A percentile compares a stretch with the other conserved stretches of the same genome.
phyloP scores from a whole-genome alignment of 2,329 filamentous ascomycete genomes.

The Mollisiaceae sp. region DNA sequence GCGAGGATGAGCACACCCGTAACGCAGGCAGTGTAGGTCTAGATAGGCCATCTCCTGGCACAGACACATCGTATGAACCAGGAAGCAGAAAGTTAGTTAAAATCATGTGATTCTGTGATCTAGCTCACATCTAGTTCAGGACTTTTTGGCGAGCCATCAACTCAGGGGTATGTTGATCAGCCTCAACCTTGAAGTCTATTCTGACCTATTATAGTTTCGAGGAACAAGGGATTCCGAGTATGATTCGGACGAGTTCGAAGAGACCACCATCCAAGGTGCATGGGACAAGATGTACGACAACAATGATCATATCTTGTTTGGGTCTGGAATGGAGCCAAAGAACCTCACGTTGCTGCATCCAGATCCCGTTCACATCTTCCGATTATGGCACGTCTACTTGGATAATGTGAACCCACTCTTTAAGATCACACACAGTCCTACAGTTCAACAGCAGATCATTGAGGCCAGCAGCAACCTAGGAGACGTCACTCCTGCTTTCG shows the following conservation, averaged over 20 bases:
- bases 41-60: constrained; percentile 5
- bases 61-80: constrained; percentile 1
- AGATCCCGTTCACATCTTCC: constrained; percentile 17
- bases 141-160: constrained; percentile 3
- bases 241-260: constrained; percentile 6
- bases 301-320: constrained; percentile 9
- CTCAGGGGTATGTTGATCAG: not conserved
- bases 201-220: constrained; percentile 6
- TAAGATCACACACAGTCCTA: constrained; percentile 72
- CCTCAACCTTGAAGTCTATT: not conserved
- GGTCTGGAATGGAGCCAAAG: constrained; percentile 5
- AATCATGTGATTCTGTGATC: not conserved
- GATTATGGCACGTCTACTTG: constrained; percentile 68
- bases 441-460: constrained; percentile 62
- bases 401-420: constrained; percentile 74
- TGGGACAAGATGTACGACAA: constrained; percentile 9
- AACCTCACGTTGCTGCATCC: constrained; percentile 13
- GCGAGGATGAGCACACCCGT: not conserved
- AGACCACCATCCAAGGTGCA: not conserved
- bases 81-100: not conserved
- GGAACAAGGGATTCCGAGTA: constrained; percentile 2
- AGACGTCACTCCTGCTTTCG: constrained; percentile 50
- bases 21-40: not conserved
- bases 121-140: not conserved
- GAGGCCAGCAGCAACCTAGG: constrained; percentile 62